Conservation (phyloP, 257 asterid species). For the Solanum virginianum region DNA sequence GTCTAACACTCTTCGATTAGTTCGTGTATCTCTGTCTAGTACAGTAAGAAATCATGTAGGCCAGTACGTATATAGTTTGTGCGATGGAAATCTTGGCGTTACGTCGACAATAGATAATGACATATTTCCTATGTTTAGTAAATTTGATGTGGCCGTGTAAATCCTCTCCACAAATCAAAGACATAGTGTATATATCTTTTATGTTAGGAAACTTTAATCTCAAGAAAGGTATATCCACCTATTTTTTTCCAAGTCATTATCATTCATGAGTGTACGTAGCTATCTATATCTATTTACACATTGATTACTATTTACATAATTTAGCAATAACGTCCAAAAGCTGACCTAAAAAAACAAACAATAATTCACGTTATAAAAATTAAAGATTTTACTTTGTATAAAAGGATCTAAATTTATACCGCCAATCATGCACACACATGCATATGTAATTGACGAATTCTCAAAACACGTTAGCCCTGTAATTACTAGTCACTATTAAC, state of each 20-base stretch:
- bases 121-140: background rate
- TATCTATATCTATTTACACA: background rate
- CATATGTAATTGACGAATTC: background rate
- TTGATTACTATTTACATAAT: background rate
- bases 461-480: background rate
- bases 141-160: background rate
- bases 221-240: constrained; percentile 23
- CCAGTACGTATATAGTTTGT: background rate
- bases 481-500: background rate
- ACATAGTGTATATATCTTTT: background rate
- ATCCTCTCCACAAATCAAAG: background rate
- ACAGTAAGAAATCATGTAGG: background rate
- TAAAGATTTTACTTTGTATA: background rate
- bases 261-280: background rate
- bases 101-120: background rate
- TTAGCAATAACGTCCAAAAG: background rate
- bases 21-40: background rate
- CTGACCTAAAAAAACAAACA: background rate
- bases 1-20: too few species aligned
- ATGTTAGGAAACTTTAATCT: constrained; percentile 5
- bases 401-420: background rate
- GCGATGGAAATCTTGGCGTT: background rate
- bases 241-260: background rate
- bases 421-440: constrained; percentile 3
- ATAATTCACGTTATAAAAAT: background rate